Conservation (phyloP, 768 basidiomycete genomes). For the Botryobasidium botryosum region DNA sequence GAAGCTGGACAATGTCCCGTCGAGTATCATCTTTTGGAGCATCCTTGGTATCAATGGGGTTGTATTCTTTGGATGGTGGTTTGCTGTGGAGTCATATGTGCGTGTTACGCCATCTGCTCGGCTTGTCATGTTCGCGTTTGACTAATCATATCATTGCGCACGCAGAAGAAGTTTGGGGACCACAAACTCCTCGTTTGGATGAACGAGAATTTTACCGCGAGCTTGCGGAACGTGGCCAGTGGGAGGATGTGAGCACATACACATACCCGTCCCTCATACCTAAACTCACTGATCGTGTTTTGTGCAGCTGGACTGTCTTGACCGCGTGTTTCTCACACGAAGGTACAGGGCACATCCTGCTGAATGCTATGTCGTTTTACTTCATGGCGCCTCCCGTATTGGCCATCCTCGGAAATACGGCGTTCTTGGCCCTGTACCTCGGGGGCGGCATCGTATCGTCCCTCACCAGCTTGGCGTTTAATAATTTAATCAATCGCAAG, state of each 20-base stretch:
- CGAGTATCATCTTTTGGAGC: constrained; percentile 3
- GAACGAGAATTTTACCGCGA: constrained; percentile 5
- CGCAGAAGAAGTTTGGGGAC: constrained; percentile 7
- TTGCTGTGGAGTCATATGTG: constrained; percentile 3
- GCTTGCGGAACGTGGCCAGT: neutral
- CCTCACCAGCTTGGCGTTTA: constrained; percentile 7
- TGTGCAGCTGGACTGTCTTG: constrained; percentile 8
- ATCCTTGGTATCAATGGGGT: constrained; percentile 8
- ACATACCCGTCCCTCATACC: neutral
- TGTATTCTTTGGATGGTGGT: constrained; percentile 7
- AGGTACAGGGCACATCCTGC: constrained; percentile 1
- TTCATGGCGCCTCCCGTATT: constrained; percentile 2
- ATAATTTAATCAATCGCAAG: neutral
- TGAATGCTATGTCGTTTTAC: constrained; percentile 9
- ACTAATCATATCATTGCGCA: neutral
- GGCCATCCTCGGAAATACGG: neutral
- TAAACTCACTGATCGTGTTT: neutral
- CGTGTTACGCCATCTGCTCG: neutral
- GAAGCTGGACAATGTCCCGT: no score
- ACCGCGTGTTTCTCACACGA: constrained; percentile 10
- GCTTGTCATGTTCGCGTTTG: neutral
- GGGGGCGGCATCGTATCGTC: constrained; percentile 8
- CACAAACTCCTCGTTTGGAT: constrained; percentile 5
- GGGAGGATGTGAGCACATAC: neutral
- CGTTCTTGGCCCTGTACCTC: constrained; percentile 10